A percentile compares a stretch with the other conserved stretches of the same genome.
phyloP scores from a whole-genome alignment of 345 rosid genomes.

The Microcos paniculata region DNA sequence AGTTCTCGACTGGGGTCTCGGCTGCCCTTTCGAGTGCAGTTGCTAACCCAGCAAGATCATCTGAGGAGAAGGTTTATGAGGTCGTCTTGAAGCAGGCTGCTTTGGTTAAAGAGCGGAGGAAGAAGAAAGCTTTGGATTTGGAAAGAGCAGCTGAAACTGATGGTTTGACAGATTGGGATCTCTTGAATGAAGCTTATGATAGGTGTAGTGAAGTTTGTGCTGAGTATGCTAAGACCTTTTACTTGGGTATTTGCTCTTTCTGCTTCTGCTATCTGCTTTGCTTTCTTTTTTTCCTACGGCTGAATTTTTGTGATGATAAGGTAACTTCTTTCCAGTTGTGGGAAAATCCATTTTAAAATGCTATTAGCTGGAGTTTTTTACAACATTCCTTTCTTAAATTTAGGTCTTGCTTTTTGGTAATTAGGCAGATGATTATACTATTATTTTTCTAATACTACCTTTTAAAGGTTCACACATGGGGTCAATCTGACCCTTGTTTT shows the following conservation, averaged over 20 bases:
- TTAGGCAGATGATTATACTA: background rate
- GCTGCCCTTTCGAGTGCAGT: constrained; percentile 36
- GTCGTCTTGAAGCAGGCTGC: constrained; percentile 60
- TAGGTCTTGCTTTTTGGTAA: background rate
- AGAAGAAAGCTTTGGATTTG: constrained; percentile 13
- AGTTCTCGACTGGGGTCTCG: constrained; percentile 11
- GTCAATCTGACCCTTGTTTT: background rate
- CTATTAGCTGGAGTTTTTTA: background rate
- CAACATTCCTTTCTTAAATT: background rate
- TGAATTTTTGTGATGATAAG: background rate
- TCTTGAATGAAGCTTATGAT: constrained; percentile 46
- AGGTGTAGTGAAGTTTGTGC: constrained; percentile 62
- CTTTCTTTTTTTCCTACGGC: background rate
- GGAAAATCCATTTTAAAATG: background rate
- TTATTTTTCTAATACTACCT: background rate
- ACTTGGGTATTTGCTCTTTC: constrained; percentile 37
- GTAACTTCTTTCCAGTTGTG: background rate
- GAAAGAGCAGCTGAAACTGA: constrained; percentile 20
- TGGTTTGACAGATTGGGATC: constrained; percentile 27
- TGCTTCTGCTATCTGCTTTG: background rate
- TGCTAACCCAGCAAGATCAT: constrained; percentile 37
- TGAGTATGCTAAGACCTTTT: constrained; percentile 63
- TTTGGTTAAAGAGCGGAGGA: constrained; percentile 38
- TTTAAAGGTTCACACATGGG: constrained; percentile 7
- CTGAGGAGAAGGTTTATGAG: constrained; percentile 51